These are phyloP conservation scores for Kalmusia sp. DNA, from an alignment of 2,329 filamentous ascomycete genomes.

Conservation along the genomic window DNA sequence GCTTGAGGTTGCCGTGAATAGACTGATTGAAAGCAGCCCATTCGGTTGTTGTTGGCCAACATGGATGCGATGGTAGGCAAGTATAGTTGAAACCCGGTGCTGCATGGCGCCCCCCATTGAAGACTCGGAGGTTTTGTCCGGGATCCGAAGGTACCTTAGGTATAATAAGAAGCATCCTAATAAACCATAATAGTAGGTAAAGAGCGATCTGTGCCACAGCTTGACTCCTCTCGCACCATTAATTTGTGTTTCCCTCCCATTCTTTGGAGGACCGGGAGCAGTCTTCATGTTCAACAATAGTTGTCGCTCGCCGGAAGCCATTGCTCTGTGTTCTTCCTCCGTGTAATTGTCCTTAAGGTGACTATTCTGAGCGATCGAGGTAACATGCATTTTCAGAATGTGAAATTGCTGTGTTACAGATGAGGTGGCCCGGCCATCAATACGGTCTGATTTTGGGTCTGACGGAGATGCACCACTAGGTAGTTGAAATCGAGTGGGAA, in stretches of 20 bases:
- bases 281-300: slow-evolving; percentile 10
- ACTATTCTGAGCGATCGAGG: too few species aligned
- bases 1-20: slow-evolving; percentile 34
- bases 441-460: too few species aligned
- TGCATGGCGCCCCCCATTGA: background rate
- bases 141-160: background rate
- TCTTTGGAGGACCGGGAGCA: background rate
- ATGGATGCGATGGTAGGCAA: slow-evolving; percentile 45
- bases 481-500: too few species aligned
- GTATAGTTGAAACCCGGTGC: slow-evolving; percentile 32
- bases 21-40: slow-evolving; percentile 43
- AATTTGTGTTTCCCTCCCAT: too few species aligned
- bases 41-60: slow-evolving; percentile 41
- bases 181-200: background rate
- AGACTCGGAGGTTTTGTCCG: background rate
- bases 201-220: background rate
- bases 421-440: too few species aligned
- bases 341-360: background rate
- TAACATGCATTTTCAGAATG: too few species aligned
- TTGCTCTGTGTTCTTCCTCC: background rate
- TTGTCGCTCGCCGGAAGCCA: slow-evolving; percentile 7
- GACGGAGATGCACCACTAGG: too few species aligned
- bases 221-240: too few species aligned
- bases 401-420: too few species aligned
- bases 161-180: background rate